Percentiles rank a stretch among this genome's conserved stretches.
phyloP scores from a whole-genome alignment of 164 flowering plant genomes.

The Liriodendron chinense region DNA sequence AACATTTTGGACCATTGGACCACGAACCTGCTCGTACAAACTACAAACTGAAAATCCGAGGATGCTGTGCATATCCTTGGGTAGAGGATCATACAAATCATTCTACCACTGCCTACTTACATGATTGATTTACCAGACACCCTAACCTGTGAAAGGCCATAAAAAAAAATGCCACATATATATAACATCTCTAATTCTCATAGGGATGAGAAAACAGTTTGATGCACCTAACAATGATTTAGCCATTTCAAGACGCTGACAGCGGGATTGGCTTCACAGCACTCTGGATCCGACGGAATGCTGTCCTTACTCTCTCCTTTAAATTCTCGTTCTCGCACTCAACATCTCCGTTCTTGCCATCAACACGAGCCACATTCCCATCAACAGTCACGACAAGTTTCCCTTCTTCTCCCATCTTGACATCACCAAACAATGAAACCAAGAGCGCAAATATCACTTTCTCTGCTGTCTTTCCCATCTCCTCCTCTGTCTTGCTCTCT shows the following conservation, averaged over 20 bases:
- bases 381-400: conserved; percentile 74
- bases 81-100: too few species aligned
- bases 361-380: conserved; percentile 69
- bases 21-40: too few species aligned
- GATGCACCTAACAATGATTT: neutral
- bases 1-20: too few species aligned
- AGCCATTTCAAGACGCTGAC: conserved; percentile 9
- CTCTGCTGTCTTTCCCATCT: conserved; percentile 60
- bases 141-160: too few species aligned
- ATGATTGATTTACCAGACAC: too few species aligned
- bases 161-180: neutral
- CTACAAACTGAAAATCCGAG: too few species aligned
- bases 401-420: conserved; percentile 72
- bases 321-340: conserved; percentile 79
- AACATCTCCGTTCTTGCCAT: conserved; percentile 76
- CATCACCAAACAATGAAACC: conserved; percentile 88
- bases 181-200: neutral
- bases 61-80: too few species aligned
- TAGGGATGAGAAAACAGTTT: neutral
- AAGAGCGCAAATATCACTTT: conserved; percentile 73
- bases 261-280: conserved; percentile 88
- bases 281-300: conserved; percentile 55
- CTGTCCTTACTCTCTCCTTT: conserved; percentile 69
- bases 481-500: conserved; percentile 67
- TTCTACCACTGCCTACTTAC: too few species aligned